Evolutionary conservation across 2,329 filamentous ascomycete species (phyloP).

Genomic region (Hypoxylon rubiginosum): DNA sequence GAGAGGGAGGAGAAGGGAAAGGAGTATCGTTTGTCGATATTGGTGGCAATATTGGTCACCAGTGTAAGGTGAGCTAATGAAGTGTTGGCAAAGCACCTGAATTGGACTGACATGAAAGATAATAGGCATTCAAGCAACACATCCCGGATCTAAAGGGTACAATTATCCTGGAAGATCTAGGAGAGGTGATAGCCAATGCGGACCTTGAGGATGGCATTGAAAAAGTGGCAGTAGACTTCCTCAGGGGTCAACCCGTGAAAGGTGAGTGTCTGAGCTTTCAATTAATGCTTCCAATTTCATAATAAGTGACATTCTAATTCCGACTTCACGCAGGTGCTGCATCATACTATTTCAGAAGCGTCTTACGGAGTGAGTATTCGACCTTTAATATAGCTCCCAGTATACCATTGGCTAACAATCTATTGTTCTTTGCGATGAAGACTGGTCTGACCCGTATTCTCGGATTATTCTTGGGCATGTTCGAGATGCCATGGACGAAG

Average conservation of each 20-base stretch:
- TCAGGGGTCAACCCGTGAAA: slow-evolving; percentile 33
- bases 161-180: slow-evolving; percentile 33
- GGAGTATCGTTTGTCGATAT: slow-evolving; percentile 37
- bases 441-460: slow-evolving; percentile 35
- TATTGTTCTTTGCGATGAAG: background rate
- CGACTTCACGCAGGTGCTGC: slow-evolving; percentile 22
- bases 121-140: slow-evolving; percentile 34
- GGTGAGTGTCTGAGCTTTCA: slow-evolving; percentile 4
- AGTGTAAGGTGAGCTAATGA: slow-evolving; percentile 31
- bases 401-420: slow-evolving; percentile 5
- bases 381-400: background rate
- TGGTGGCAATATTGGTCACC: slow-evolving; percentile 36
- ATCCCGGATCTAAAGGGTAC: slow-evolving; percentile 18
- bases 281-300: background rate
- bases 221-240: slow-evolving; percentile 30
- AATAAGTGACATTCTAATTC: background rate
- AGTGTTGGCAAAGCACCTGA: background rate
- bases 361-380: slow-evolving; percentile 31
- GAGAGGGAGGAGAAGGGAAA: slow-evolving; percentile 10
- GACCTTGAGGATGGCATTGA: slow-evolving; percentile 36
- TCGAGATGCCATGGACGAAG: slow-evolving; percentile 31
- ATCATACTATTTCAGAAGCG: slow-evolving; percentile 39
- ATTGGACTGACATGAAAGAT: slow-evolving; percentile 7
- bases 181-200: slow-evolving; percentile 35
- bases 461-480: slow-evolving; percentile 27